These are phyloP conservation scores for Scleromitrula shiraiana DNA, from an alignment of 2,329 filamentous ascomycete species.

Conservation along the genomic window DNA sequence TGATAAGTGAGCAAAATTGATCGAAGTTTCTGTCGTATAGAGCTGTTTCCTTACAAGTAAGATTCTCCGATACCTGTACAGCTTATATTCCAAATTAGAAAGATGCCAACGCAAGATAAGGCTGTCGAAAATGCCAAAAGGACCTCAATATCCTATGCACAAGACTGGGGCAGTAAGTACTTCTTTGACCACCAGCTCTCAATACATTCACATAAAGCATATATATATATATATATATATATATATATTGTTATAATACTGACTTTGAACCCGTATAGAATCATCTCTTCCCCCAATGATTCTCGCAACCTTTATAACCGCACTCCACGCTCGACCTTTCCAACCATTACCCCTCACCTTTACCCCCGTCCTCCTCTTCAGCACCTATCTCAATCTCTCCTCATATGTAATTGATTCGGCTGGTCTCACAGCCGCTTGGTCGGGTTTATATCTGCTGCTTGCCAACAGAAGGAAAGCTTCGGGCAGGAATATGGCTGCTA, in stretches of 20 bases:
- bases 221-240: too few relatives aligned
- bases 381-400: slow-evolving; percentile 56
- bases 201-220: not conserved
- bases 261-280: slow-evolving; percentile 30
- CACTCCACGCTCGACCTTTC: slow-evolving; percentile 59
- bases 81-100: not conserved
- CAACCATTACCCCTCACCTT: slow-evolving; percentile 60
- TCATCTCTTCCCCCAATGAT: slow-evolving; percentile 56
- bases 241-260: too few relatives aligned
- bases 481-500: slow-evolving; percentile 23
- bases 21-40: not conserved
- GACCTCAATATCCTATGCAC: slow-evolving; percentile 36
- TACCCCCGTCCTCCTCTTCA: slow-evolving; percentile 57
- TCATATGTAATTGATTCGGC: slow-evolving; percentile 56
- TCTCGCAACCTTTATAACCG: slow-evolving; percentile 57
- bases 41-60: not conserved
- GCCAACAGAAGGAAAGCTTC: slow-evolving; percentile 44
- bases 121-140: slow-evolving; percentile 29
- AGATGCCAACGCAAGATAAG: slow-evolving; percentile 21
- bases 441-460: slow-evolving; percentile 55
- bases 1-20: too few relatives aligned
- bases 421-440: slow-evolving; percentile 57
- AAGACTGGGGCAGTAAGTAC: slow-evolving; percentile 44
- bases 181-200: not conserved
- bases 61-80: too few relatives aligned